phyloP scores from a whole-genome alignment of 225 moss, liverwort and hornwort genomes.

The Bryum argenteum region DNA sequence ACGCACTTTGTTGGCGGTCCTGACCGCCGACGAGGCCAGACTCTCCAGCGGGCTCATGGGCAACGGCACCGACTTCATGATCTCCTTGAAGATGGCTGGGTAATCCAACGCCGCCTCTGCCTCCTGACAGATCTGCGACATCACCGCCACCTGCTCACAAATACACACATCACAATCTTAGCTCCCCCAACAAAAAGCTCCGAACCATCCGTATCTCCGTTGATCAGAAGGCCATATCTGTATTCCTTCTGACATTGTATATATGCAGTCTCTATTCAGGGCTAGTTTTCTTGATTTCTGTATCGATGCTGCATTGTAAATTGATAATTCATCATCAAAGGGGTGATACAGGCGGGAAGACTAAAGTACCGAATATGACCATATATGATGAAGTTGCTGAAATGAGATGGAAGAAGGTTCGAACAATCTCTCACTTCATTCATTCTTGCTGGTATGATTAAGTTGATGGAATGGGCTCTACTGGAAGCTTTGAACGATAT shows the following conservation, averaged over 20 bases:
- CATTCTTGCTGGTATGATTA: neutral
- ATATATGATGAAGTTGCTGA: neutral
- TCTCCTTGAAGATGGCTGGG: conserved; percentile 66
- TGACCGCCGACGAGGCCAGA: conserved; percentile 78
- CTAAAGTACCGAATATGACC: too few relatives aligned
- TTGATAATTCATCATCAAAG: too few relatives aligned
- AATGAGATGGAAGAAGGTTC: neutral
- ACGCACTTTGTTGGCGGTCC: conserved; percentile 82
- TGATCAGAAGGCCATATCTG: neutral
- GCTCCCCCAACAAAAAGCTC: neutral
- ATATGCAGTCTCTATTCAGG: neutral
- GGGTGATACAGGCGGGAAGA: too few relatives aligned
- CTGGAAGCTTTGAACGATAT: neutral
- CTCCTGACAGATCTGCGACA: conserved; percentile 89
- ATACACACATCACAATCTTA: neutral
- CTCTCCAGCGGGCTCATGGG: conserved; percentile 93
- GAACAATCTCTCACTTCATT: neutral
- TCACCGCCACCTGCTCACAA: conserved; percentile 58
- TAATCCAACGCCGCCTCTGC: conserved; percentile 87
- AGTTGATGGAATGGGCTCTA: neutral
- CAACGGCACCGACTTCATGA: conserved; percentile 74
- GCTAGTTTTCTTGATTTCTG: too few relatives aligned
- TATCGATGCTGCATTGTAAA: too few relatives aligned
- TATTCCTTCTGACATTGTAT: neutral
- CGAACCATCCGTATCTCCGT: neutral